Conservation (phyloP, 2,329 filamentous ascomycete species). For the Xylaria sp. region DNA sequence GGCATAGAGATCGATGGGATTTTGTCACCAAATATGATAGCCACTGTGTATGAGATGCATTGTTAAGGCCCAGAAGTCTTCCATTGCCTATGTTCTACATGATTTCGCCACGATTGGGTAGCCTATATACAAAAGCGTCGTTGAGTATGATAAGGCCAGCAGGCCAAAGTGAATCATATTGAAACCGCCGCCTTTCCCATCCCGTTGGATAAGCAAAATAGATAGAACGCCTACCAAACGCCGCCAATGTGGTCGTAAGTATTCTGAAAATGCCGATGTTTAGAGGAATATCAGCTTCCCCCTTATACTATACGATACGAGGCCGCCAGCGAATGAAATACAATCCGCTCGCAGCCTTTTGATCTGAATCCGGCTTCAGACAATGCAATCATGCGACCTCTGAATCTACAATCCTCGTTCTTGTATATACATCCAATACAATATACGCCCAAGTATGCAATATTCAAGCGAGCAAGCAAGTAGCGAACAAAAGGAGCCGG, state of each 20-base stretch:
- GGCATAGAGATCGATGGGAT: not conserved
- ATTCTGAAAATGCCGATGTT: conserved; percentile 30
- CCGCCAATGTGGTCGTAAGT: conserved; percentile 27
- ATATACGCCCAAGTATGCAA: conserved; percentile 21
- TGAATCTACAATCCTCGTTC: conserved; percentile 17
- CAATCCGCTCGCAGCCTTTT: not conserved
- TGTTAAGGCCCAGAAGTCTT: not conserved
- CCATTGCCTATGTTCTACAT: not conserved
- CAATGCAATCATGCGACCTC: conserved; percentile 6
- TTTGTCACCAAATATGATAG: not conserved
- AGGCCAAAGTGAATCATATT: conserved; percentile 8
- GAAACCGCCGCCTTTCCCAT: not conserved
- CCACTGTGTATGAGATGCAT: not conserved
- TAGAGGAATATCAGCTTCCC: conserved; percentile 6
- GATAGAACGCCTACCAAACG: conserved; percentile 30
- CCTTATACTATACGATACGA: conserved; percentile 11
- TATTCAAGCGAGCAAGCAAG: conserved; percentile 12
- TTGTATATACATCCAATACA: conserved; percentile 14
- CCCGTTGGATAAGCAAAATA: not conserved
- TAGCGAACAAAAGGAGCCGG: not conserved
- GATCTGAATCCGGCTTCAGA: conserved; percentile 8
- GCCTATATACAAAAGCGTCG: conserved; percentile 9
- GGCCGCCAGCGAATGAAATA: conserved; percentile 3
- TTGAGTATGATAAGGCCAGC: not conserved
- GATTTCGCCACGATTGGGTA: not conserved